Evolutionary conservation across 148 eudicot species (phyloP).

Genomic region (Nepenthes mirabilis): DNA sequence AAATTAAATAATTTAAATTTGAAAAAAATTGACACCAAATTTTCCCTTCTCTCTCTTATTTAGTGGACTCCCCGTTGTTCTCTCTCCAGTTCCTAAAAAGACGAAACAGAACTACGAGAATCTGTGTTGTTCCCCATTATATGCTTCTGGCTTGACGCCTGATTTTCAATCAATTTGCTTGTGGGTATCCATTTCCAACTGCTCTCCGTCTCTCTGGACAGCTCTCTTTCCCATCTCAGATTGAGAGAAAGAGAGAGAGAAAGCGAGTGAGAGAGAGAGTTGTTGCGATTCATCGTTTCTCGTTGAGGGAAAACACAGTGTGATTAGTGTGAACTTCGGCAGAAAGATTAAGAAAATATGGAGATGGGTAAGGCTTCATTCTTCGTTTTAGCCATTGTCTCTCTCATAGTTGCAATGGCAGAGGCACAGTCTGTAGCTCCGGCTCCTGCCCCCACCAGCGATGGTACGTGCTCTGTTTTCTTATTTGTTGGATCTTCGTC

Average conservation of each 20-base stretch:
- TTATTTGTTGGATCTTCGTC: neutral
- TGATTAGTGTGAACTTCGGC: neutral
- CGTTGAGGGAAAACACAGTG: neutral
- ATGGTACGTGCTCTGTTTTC: conserved; percentile 19
- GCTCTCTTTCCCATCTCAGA: neutral
- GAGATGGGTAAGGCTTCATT: conserved; percentile 27
- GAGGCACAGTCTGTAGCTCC: conserved; percentile 28
- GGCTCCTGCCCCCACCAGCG: conserved; percentile 39
- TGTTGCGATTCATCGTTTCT: too few relatives aligned
- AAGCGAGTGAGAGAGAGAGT: neutral
- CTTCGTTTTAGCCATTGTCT: conserved; percentile 23
- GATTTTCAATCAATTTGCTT: too few relatives aligned
- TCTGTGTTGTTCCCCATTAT: neutral
- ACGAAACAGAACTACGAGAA: neutral
- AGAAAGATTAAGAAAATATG: conserved; percentile 15
- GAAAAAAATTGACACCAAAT: too few relatives aligned
- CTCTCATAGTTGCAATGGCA: conserved; percentile 30
- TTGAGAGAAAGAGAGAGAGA: neutral
- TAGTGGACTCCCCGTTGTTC: conserved; percentile 2
- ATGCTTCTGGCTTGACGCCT: too few relatives aligned
- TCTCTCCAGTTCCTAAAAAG: neutral
- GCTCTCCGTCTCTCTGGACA: neutral
- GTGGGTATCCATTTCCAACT: neutral
- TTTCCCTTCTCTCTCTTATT: neutral
- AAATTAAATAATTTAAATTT: too few relatives aligned